phyloP scores from a whole-genome alignment of 2,329 filamentous ascomycete species.

The Venturia nashicola region DNA sequence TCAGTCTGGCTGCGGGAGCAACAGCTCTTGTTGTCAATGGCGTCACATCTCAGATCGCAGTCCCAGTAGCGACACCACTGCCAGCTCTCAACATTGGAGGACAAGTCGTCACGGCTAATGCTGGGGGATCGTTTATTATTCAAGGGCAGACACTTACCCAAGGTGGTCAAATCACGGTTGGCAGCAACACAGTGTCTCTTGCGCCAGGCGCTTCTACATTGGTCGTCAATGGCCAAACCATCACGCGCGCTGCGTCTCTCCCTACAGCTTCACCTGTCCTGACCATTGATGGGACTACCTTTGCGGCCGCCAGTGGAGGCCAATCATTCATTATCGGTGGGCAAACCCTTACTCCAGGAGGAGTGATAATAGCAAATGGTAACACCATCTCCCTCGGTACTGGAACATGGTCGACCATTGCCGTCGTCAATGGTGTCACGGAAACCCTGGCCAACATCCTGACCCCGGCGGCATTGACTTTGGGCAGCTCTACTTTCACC shows the following conservation, averaged over 20 bases:
- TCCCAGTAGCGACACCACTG: constrained; percentile 14
- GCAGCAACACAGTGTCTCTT: constrained; percentile 9
- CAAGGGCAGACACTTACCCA: constrained; percentile 10
- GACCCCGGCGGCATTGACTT: constrained; percentile 19
- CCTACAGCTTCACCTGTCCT: constrained; percentile 14
- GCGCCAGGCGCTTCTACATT: background rate
- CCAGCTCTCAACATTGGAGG: constrained; percentile 19
- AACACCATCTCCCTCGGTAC: constrained; percentile 21
- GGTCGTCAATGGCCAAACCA: constrained; percentile 11
- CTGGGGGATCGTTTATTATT: constrained; percentile 7
- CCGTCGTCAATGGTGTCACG: constrained; percentile 15
- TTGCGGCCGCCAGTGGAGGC: constrained; percentile 4
- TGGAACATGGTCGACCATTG: constrained; percentile 5
- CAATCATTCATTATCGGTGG: constrained; percentile 25
- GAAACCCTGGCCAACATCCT: constrained; percentile 18
- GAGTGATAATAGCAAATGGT: constrained; percentile 21
- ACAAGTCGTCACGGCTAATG: constrained; percentile 12
- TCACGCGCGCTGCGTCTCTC: constrained; percentile 9
- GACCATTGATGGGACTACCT: constrained; percentile 19
- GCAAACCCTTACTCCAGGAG: constrained; percentile 25
- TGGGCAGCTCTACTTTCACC: constrained; percentile 18
- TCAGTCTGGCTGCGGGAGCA: constrained; percentile 28
- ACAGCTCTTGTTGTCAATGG: constrained; percentile 23
- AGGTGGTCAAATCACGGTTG: constrained; percentile 10
- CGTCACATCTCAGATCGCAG: constrained; percentile 8